Percentiles rank a stretch among this genome's conserved stretches.
Conservation (phyloP, 805 yeast species). For the Myxozyma nipponensis region DNA sequence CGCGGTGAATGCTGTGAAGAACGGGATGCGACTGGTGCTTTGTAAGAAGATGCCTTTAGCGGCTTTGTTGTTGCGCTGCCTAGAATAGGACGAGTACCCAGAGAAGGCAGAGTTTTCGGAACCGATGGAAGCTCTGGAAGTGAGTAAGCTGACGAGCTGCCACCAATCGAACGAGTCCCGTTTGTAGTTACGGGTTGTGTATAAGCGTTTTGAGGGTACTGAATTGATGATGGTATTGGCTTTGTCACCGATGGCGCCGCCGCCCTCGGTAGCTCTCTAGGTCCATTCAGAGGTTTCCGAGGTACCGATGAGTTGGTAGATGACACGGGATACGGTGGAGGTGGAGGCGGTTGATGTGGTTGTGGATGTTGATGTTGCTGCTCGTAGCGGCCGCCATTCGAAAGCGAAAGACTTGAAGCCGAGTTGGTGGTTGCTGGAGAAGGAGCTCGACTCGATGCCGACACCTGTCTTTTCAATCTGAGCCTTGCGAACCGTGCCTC, state of each 20-base stretch:
- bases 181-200: too few relatives aligned
- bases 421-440: too few relatives aligned
- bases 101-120: slow-evolving; percentile 1
- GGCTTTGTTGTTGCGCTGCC: background rate
- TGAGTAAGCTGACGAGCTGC: background rate
- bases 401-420: too few relatives aligned
- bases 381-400: too few relatives aligned
- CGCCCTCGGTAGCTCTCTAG: slow-evolving; percentile 5
- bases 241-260: background rate
- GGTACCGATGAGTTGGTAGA: background rate
- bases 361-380: background rate
- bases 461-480: background rate
- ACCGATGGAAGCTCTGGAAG: slow-evolving; percentile 1
- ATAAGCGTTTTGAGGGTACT: too few relatives aligned
- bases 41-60: background rate
- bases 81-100: background rate
- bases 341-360: background rate
- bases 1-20: background rate
- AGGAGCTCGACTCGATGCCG: background rate
- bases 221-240: background rate
- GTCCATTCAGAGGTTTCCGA: slow-evolving; percentile 4
- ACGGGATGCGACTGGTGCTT: background rate
- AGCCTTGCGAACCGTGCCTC: slow-evolving; percentile 4
- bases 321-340: background rate
- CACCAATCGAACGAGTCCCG: background rate